A percentile compares a stretch with the other conserved stretches of the same genome.
Evolutionary conservation across 2,329 filamentous ascomycete genomes (phyloP).

Genomic region (Colletotrichum camelliae): DNA sequence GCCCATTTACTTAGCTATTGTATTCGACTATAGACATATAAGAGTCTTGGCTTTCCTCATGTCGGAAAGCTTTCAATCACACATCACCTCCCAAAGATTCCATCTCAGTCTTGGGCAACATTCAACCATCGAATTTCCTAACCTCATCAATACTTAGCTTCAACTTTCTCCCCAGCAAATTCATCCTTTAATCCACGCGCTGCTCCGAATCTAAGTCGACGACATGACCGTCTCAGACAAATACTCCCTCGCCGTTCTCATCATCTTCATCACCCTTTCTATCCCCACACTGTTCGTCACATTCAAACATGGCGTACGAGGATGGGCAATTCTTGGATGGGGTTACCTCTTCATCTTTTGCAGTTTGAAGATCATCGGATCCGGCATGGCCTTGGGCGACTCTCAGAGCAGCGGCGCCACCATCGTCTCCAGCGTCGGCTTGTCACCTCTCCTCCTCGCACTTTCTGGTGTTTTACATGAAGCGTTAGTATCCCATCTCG

Average conservation of each 20-base stretch:
- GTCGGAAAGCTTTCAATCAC: background rate
- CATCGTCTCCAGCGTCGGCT: background rate
- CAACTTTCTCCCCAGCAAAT: rapidly evolving
- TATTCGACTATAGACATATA: background rate
- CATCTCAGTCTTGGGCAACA: background rate
- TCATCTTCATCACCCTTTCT: background rate
- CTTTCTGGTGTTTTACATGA: background rate
- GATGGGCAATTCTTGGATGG: background rate
- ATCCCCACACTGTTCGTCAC: background rate
- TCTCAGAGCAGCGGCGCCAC: background rate
- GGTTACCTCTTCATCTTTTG: background rate
- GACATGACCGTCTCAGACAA: background rate
- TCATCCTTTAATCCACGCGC: rapidly evolving
- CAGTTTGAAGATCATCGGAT: background rate
- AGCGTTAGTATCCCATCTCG: background rate
- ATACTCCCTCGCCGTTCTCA: background rate
- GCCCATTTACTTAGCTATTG: background rate
- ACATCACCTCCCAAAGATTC: no score
- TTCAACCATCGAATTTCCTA: background rate
- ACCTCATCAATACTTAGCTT: rapidly evolving
- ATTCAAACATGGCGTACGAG: background rate
- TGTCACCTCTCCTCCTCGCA: background rate
- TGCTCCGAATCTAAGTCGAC: background rate
- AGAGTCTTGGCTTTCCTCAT: background rate
- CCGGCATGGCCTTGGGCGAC: background rate